Base-by-base conservation (phyloP, 306 rosid species). In the Trifolium pratense region DNA sequence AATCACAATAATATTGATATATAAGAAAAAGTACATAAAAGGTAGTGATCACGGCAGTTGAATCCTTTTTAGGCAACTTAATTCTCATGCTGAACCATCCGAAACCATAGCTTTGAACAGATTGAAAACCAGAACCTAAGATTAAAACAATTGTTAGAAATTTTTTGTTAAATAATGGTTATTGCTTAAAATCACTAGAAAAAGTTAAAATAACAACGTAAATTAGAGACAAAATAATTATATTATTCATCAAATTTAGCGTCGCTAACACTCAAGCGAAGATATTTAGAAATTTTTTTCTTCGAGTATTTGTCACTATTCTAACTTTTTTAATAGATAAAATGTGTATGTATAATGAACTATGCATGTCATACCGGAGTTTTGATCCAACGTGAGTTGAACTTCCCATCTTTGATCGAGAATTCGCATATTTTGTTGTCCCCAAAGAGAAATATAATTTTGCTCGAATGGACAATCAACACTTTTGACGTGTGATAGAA, bases 11-110 rank as follows among this genome's bases (percentile, higher is more conserved):
- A 18, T 17, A 18, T 51, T 5, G 4, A 18, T 18, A 20, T 55
- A 21, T 55, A 51, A 17, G 12, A 11, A 56, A 56, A 56, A 16
- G 43, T 58, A 83, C 83, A 31, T 83, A 75, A 21, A 78, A 83
- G 9, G 81, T 75, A 0, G 84, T 69, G 68, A 80, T 53, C 4
- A 69, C 49, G 52, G 3, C 69, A 0, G 46, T 43, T 10, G 69
- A 51, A 69, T 69, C 68, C 26, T 62, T 75, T 6, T 29, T 42
- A 11, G 73, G 73, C 15, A 61, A 9, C 37, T 53, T 75, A 31
- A 70, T 69, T 21, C 10, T 80, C 68, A 80, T 26, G 53, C 2
- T 75, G 17, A 75, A 80, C 68, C 59, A 51, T 61, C 77, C 80
- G 10, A 69, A 80, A 21, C 76, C 64, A 75, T 20, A 75, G 2